These are phyloP conservation scores for Ensete glaucum DNA, from an alignment of 176 grass and related monocot species.

Conservation along the genomic window DNA sequence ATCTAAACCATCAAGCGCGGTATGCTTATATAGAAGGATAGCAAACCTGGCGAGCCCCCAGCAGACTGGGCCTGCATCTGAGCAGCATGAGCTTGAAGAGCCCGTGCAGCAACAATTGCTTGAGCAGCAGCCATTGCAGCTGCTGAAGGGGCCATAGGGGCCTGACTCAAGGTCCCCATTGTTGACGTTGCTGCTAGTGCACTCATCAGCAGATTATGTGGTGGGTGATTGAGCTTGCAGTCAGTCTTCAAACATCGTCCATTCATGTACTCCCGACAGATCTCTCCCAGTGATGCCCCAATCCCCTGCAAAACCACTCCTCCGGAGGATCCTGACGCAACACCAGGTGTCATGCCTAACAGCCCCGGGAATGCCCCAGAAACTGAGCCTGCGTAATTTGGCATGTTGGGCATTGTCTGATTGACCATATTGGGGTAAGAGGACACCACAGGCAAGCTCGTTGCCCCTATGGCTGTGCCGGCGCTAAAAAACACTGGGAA, in stretches of 20 bases:
- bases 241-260: slow-evolving; percentile 54
- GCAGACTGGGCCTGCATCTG: slow-evolving; percentile 53
- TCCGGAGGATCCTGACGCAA: slow-evolving; percentile 34
- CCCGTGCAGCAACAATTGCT: slow-evolving; percentile 87
- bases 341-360: slow-evolving; percentile 40
- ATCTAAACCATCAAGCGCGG: not conserved
- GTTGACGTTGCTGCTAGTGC: slow-evolving; percentile 49
- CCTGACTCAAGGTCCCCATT: slow-evolving; percentile 49
- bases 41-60: slow-evolving; percentile 41
- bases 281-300: slow-evolving; percentile 71
- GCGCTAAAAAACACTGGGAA: slow-evolving; percentile 94
- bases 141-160: slow-evolving; percentile 71
- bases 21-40: not conserved
- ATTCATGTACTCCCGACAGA: slow-evolving; percentile 70
- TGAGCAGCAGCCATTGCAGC: slow-evolving; percentile 95
- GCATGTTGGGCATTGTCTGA: slow-evolving; percentile 99
- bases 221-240: slow-evolving; percentile 69
- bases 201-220: slow-evolving; percentile 71
- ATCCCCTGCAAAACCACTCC: slow-evolving; percentile 73
- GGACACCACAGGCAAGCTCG: not conserved
- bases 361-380: slow-evolving; percentile 49
- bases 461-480: slow-evolving; percentile 12
- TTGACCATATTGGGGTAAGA: slow-evolving; percentile 80
- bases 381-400: slow-evolving; percentile 61
- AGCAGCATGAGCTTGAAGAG: slow-evolving; percentile 73